These are phyloP conservation scores for Rubus idaeus DNA, from an alignment of 306 rosid species.

Conservation along the genomic window DNA sequence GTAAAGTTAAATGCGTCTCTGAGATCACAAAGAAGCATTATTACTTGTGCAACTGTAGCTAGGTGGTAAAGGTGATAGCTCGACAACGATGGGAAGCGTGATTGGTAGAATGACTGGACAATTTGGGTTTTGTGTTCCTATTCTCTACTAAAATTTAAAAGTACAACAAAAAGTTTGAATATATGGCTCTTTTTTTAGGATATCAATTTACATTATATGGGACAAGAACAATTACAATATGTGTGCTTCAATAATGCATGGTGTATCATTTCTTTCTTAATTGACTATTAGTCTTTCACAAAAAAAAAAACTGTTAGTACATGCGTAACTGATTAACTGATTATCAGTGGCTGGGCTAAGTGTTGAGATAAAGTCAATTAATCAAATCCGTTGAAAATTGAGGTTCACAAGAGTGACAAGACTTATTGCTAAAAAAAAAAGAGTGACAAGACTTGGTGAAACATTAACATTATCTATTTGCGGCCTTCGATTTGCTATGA, in stretches of 20 bases:
- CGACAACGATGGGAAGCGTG: neutral
- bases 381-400: too few species aligned
- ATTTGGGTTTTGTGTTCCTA: neutral
- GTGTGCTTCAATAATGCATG: neutral
- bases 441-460: too few species aligned
- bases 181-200: neutral
- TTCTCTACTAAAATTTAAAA: neutral
- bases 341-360: too few species aligned
- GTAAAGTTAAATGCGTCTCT: constrained; percentile 1
- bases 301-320: neutral
- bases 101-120: neutral
- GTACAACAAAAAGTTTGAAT: neutral
- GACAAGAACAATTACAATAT: neutral
- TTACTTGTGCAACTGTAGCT: neutral
- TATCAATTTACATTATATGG: neutral
- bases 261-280: neutral
- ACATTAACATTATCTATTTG: too few species aligned
- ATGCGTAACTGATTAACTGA: neutral
- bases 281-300: too few species aligned
- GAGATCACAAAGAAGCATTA: neutral
- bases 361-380: too few species aligned
- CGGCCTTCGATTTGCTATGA: too few species aligned
- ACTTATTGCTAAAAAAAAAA: too few species aligned
- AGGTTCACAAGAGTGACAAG: too few species aligned
- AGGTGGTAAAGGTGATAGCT: neutral